Percentiles rank a stretch among this genome's conserved stretches.
phyloP scores from a whole-genome alignment of 768 basidiomycete genomes.

The Gelatoporia subvermispora region DNA sequence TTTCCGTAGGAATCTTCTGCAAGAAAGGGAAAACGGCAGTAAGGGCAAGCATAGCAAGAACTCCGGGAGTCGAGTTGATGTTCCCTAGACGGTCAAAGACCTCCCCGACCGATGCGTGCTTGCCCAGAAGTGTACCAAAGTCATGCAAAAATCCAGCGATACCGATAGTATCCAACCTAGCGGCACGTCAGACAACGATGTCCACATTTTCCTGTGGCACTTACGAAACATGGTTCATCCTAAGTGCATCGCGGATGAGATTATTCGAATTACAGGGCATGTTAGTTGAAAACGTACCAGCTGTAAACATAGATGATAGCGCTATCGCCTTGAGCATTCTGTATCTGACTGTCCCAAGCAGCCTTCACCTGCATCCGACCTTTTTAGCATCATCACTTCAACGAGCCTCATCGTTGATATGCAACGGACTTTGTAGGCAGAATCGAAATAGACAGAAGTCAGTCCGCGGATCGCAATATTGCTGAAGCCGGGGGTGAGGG shows the following conservation, averaged over 20 bases:
- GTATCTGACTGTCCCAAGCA: slow-evolving; percentile 27
- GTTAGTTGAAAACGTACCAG: slow-evolving; percentile 23
- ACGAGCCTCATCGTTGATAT: neutral
- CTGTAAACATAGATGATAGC: slow-evolving; percentile 42
- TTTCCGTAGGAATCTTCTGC: slow-evolving; percentile 27
- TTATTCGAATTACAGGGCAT: neutral
- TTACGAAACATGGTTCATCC: slow-evolving; percentile 44
- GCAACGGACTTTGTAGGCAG: slow-evolving; percentile 44
- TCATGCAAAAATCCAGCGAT: slow-evolving; percentile 57
- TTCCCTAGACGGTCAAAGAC: slow-evolving; percentile 19
- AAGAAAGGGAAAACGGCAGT: slow-evolving; percentile 26
- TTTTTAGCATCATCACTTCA: neutral
- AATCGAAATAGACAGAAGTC: slow-evolving; percentile 45
- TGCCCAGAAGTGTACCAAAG: slow-evolving; percentile 49
- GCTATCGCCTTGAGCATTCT: slow-evolving; percentile 15
- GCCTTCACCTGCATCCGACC: slow-evolving; percentile 33
- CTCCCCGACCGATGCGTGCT: slow-evolving; percentile 32
- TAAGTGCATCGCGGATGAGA: slow-evolving; percentile 12
- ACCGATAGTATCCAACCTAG: slow-evolving; percentile 51
- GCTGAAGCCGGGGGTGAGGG: slow-evolving; percentile 48
- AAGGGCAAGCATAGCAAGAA: slow-evolving; percentile 20
- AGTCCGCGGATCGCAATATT: slow-evolving; percentile 44
- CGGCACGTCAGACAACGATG: no score
- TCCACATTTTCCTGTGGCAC: no score
- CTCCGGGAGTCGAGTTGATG: slow-evolving; percentile 2